Evolutionary conservation across 2,329 filamentous ascomycete species (phyloP).

Genomic region (Hymenoscyphus salicellus): DNA sequence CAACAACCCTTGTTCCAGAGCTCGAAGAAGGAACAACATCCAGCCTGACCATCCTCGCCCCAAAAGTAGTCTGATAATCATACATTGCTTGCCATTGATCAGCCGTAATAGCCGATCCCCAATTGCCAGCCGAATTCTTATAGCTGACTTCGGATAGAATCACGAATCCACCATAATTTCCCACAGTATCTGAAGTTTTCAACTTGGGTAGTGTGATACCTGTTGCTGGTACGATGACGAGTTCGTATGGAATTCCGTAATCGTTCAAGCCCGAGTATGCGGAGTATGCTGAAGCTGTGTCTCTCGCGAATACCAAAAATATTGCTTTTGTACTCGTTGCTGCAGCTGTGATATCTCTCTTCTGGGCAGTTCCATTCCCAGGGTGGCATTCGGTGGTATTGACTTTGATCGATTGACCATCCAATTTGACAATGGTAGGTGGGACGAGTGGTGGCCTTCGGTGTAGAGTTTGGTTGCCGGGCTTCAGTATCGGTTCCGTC

Average conservation of each 20-base stretch:
- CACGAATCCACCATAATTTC: constrained; percentile 43
- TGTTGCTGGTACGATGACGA: constrained; percentile 49
- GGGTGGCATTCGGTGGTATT: constrained; percentile 9
- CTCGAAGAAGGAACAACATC: constrained; percentile 54
- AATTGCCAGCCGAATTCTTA: constrained; percentile 46
- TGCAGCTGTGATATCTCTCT: constrained; percentile 1
- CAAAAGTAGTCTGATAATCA: constrained; percentile 55
- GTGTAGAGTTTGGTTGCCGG: constrained; percentile 8
- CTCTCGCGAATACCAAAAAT: constrained; percentile 54
- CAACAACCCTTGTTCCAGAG: constrained; percentile 40
- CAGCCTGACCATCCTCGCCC: constrained; percentile 57
- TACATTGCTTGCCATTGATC: constrained; percentile 56
- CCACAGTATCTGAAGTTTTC: constrained; percentile 4
- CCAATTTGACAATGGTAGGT: background rate
- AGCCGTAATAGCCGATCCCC: constrained; percentile 42
- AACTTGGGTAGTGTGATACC: constrained; percentile 43
- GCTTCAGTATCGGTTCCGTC: background rate
- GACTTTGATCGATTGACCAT: background rate
- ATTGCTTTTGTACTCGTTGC: constrained; percentile 38
- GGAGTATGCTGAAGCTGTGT: constrained; percentile 47
- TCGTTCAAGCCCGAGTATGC: constrained; percentile 54
- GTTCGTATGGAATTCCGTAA: constrained; percentile 59
- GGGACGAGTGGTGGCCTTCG: background rate
- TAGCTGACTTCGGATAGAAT: constrained; percentile 31
- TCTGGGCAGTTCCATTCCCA: background rate